Conservation (phyloP, 345 rosid genomes). For the Syzygium aromaticum region DNA sequence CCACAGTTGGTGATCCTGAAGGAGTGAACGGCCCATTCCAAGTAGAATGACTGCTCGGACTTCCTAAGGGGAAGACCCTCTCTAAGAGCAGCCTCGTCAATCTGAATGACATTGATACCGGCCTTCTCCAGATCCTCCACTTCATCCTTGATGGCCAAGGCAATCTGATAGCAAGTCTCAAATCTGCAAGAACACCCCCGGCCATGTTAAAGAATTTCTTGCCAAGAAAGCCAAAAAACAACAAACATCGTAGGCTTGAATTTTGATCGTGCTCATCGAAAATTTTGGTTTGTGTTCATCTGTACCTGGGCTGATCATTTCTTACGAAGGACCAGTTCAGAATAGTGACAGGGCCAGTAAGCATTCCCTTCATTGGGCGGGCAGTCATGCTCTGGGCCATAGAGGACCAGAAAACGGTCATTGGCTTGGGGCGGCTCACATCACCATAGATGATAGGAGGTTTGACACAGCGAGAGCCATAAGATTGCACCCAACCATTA, state of each 20-base stretch:
- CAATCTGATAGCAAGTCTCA: slow-evolving; percentile 94
- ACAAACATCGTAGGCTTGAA: neutral
- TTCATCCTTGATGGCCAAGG: slow-evolving; percentile 95
- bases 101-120: slow-evolving; percentile 81
- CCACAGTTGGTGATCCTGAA: slow-evolving; percentile 94
- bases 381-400: slow-evolving; percentile 89
- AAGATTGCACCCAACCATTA: slow-evolving; percentile 98
- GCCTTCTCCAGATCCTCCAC: slow-evolving; percentile 97
- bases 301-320: slow-evolving; percentile 94
- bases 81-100: slow-evolving; percentile 97
- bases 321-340: slow-evolving; percentile 98
- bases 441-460: slow-evolving; percentile 98
- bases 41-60: slow-evolving; percentile 92
- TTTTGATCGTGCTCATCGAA: neutral
- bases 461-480: slow-evolving; percentile 96
- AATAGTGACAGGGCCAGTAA: slow-evolving; percentile 98
- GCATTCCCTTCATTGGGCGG: slow-evolving; percentile 99
- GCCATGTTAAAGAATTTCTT: neutral
- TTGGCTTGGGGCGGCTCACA: slow-evolving; percentile 96
- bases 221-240: neutral
- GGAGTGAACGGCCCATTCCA: slow-evolving; percentile 99
- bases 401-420: slow-evolving; percentile 98
- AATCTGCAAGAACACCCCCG: slow-evolving; percentile 29
- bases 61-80: slow-evolving; percentile 97
- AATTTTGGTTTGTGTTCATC: neutral